Evolutionary conservation across 164 flowering plant genomes (phyloP), one percentile per base, ranked within the genome.

Genomic region (Platanus orientalis): DNA sequence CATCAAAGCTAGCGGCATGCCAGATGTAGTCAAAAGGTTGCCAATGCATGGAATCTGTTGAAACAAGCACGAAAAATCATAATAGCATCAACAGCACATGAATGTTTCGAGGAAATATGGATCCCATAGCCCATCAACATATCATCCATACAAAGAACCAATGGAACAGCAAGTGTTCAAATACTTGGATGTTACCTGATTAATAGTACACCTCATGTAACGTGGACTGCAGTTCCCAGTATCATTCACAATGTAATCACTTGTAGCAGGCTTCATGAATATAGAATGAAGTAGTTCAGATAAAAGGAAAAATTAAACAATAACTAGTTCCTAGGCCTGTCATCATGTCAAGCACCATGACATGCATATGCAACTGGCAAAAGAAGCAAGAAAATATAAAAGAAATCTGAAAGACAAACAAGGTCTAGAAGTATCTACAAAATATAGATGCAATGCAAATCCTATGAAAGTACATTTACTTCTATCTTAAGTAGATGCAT

Each of bases 201-300:
- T 84, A 48, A 90, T 83, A 36, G 97, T 89, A 69, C 99, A 89
- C 72, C 97, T 82, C 90, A 95, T 95, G 79, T 77, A 86, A 26
- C 99, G 97, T 63, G 99, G 99, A 74, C 96, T 95, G 83, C 99
- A 92, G 70, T 92, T 95, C 39, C 99, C 99, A 52, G 86, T 84
- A 73, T 95, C 99, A 75, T 79, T 84, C 23, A 80, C 96, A 66
- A 95, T 81, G 74, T 80, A 92, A 50, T 92, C 96, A 76, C 89
- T 84, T 45, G 94, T 78, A 42, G 96, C 97, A 78, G 97, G 89
- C 99, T 95, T 75, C 66, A 79, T 3, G 53, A 63, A 45, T 60
- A 42, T 1, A 60, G 30, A 79, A 64, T 54, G 10, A 51, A 50
- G 11, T 14, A 17, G 27, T 24, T 39, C 28, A 29, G 42, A 42